A percentile compares a stretch with the other conserved stretches of the same genome.
Conservation (phyloP, 331 rosid species). For the Erythrophleum ivorense region DNA sequence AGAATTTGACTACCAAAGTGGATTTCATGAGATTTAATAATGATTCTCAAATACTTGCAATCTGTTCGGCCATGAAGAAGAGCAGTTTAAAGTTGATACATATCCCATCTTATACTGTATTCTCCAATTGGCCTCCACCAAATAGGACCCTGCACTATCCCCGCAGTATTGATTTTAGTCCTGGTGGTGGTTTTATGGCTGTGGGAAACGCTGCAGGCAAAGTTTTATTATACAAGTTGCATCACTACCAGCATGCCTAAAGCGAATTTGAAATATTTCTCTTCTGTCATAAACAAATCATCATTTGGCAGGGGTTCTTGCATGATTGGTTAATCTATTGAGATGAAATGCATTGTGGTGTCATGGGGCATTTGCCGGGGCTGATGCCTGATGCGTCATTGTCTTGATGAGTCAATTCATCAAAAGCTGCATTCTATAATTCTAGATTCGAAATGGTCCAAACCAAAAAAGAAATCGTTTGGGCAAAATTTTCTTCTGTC, state of each 20-base stretch:
- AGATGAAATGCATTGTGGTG: background rate
- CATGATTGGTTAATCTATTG: background rate
- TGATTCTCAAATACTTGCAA: constrained; percentile 73
- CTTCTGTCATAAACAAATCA: background rate
- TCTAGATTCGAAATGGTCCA: background rate
- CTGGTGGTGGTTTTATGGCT: constrained; percentile 96
- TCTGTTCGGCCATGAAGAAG: constrained; percentile 79
- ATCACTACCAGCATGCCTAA: constrained; percentile 80
- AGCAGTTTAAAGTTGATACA: constrained; percentile 81
- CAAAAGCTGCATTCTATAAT: background rate
- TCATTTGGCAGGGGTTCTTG: background rate
- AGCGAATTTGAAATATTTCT: background rate
- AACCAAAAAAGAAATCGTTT: background rate
- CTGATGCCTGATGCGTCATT: background rate
- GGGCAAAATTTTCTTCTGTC: background rate
- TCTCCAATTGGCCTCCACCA: constrained; percentile 84
- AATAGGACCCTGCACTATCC: constrained; percentile 65
- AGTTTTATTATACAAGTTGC: constrained; percentile 83
- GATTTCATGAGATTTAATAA: constrained; percentile 49
- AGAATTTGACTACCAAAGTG: constrained; percentile 71
- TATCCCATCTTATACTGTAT: constrained; percentile 75
- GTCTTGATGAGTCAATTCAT: background rate
- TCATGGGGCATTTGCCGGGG: background rate
- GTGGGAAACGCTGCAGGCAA: constrained; percentile 86
- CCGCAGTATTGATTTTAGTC: constrained; percentile 84